phyloP scores from a whole-genome alignment of 306 rosid species.

The Cajanus cajan region DNA sequence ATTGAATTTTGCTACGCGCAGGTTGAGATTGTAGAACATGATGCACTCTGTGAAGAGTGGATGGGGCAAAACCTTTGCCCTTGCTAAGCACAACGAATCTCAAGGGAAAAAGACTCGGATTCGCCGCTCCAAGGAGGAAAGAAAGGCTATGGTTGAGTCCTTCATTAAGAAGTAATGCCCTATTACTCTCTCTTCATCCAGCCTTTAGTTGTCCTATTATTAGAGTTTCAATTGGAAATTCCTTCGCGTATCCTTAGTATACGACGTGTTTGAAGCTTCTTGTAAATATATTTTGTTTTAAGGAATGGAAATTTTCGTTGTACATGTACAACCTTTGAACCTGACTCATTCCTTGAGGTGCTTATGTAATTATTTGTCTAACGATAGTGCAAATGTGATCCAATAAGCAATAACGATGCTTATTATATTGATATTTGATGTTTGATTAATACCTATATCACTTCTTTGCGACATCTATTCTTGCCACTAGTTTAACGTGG shows the following conservation, averaged over 20 bases:
- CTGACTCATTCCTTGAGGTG: not conserved
- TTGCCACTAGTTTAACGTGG: not conserved
- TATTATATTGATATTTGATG: slow-evolving; percentile 1
- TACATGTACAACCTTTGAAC: not conserved
- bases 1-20: slow-evolving; percentile 27
- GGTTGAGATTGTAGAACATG: slow-evolving; percentile 31
- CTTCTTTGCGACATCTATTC: not conserved
- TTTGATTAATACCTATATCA: not conserved
- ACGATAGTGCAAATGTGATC: not conserved
- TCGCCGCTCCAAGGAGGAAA: slow-evolving; percentile 86
- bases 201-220: too few species aligned
- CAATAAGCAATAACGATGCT: not conserved
- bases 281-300: not conserved
- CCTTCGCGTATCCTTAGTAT: not conserved
- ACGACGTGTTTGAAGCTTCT: not conserved
- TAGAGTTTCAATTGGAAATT: not conserved
- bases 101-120: slow-evolving; percentile 77
- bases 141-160: slow-evolving; percentile 87
- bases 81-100: slow-evolving; percentile 77
- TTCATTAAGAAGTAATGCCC: slow-evolving; percentile 73
- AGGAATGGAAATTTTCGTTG: not conserved
- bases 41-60: slow-evolving; percentile 79
- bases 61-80: slow-evolving; percentile 88
- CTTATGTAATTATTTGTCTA: not conserved
- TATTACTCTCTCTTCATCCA: too few species aligned